Conservation (phyloP, 768 basidiomycete species). For the Auricularia sp. region DNA sequence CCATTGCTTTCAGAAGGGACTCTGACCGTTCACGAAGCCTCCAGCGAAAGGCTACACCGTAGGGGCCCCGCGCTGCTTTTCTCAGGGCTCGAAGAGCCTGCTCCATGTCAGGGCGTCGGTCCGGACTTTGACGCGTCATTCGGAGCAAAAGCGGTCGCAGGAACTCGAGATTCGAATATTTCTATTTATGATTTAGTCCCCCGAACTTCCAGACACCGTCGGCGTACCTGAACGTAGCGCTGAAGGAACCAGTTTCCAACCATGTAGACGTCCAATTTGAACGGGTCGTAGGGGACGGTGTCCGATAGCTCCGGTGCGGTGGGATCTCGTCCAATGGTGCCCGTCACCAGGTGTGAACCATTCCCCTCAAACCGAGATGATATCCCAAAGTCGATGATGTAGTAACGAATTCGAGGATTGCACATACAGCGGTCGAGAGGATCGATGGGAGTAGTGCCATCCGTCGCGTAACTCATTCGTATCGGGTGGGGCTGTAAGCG, state of each 20-base stretch:
- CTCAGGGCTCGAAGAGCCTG: too few relatives aligned
- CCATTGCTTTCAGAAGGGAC: background rate
- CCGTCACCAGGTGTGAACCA: background rate
- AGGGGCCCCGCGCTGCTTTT: too few relatives aligned
- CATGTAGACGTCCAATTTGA: background rate
- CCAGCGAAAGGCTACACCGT: too few relatives aligned
- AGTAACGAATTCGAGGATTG: background rate
- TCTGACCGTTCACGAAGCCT: background rate
- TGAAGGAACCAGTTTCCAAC: background rate
- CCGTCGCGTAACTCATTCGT: background rate
- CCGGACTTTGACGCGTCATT: background rate
- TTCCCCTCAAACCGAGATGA: background rate
- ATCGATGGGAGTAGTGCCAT: background rate
- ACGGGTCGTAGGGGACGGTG: background rate
- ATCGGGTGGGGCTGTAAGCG: background rate
- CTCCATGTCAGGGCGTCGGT: background rate
- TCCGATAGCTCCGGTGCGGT: background rate
- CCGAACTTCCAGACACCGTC: background rate
- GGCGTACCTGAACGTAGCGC: background rate
- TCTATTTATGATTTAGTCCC: background rate
- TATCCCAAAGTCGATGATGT: background rate
- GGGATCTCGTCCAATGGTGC: background rate
- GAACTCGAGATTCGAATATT: background rate
- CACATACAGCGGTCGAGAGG: background rate
- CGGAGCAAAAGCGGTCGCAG: background rate